A percentile compares a stretch with the other conserved stretches of the same genome.
Evolutionary conservation across 1,284 basidiomycete genomes (phyloP).

Genomic region (Pulveroboletus sp.): DNA sequence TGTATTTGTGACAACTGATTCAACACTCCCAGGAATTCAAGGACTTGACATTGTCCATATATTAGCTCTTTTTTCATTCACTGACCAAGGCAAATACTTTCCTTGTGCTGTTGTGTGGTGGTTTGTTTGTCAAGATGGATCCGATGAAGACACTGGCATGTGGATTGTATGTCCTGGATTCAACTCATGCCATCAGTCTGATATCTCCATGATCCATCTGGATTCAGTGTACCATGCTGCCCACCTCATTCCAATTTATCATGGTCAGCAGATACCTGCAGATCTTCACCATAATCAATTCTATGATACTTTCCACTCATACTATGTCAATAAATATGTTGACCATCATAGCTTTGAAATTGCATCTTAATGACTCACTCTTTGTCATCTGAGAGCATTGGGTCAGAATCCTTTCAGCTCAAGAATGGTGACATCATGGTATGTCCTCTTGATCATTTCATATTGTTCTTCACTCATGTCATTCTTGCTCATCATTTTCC

Average conservation of each 20-base stretch:
- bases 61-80: not conserved
- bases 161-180: not conserved
- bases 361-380: not conserved
- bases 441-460: no score
- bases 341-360: not conserved
- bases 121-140: not conserved
- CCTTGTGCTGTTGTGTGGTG: not conserved
- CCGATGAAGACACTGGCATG: not conserved
- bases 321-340: conserved; percentile 12
- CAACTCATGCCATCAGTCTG: no score
- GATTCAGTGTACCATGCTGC: not conserved
- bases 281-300: no score
- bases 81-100: not conserved
- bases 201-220: no score
- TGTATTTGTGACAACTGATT: no score
- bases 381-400: no score
- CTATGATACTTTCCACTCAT: conserved; percentile 1
- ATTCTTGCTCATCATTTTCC: conserved; percentile 9
- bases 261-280: no score
- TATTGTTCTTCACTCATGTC: no score
- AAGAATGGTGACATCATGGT: no score
- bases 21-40: not conserved
- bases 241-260: no score
- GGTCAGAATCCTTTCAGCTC: no score
- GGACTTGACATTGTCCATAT: not conserved